Base-by-base conservation (phyloP, 2,329 filamentous ascomycete genomes). In the Venturia carpophila region DNA sequence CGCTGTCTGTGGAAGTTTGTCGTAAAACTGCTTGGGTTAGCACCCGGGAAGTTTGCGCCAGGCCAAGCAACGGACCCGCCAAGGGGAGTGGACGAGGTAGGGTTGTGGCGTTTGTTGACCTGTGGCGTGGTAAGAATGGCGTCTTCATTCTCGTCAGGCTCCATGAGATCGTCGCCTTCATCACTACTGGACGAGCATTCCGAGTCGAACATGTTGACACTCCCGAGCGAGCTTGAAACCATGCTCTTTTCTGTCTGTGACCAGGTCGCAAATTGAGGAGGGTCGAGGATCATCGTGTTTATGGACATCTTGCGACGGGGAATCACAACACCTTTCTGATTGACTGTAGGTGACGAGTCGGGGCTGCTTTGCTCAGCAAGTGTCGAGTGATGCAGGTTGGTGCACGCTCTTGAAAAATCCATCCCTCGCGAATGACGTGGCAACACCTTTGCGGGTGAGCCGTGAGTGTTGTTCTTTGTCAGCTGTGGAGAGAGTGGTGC, bases 341-440 rank as follows among this genome's bases (percentile, higher is more conserved):
- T 87, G 64, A 94, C 87, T 15, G 88, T 92, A 0, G 94, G 94
- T 0, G 92, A 97, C 0, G 91, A 94, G 74, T 96, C 92, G 3
- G 92, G 92, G 5, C 90, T 94, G 0, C 90, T 89, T 74, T 88
- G 85, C 70, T 96, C 91, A 65, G 93, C 92, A 10, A 97, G 83
- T 0, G 90, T 97, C 19, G 93, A 97, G 76, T 97, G 94, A 77
- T 97, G 94, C 27, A 99, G 82, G 73, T 92, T 96, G 13, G 93
- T 97, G 68, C 91, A 94, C 13, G 92, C 92, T 69, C 93, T 85
- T 49, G 93, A 93, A 75, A 96, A 97, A 77, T 97, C 93, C 67
- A 97, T 81, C 55, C 93, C 93, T 65, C 93, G 86, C 39, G 92
- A 97, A 67, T 92, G 87, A 68, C 93, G 86, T 21, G 93, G 93